A percentile compares a stretch with the other conserved stretches of the same genome.
These are phyloP conservation scores for Pyrus communis DNA, from an alignment of 306 rosid genomes.

Conservation along the genomic window DNA sequence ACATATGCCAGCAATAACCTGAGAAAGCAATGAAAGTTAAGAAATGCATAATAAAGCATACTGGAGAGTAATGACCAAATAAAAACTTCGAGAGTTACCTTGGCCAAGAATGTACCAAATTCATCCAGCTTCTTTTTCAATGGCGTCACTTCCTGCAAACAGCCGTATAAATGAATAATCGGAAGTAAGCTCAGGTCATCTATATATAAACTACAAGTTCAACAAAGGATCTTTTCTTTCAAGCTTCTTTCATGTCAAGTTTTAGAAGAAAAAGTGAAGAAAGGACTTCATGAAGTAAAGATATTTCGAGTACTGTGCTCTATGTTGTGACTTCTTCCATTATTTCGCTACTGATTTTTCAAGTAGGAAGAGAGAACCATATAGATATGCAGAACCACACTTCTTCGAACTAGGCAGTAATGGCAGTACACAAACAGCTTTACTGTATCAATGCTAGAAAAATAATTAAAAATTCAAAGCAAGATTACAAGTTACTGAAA, in stretches of 20 bases:
- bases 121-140: constrained; percentile 95
- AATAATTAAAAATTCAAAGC: background rate
- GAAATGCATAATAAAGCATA: background rate
- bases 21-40: constrained; percentile 16
- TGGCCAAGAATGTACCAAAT: constrained; percentile 92
- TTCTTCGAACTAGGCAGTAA: background rate
- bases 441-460: background rate
- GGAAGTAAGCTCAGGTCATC: constrained; percentile 2
- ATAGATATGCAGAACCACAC: background rate
- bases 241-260: background rate
- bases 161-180: constrained; percentile 15
- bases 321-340: background rate
- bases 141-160: constrained; percentile 86
- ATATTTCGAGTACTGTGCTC: background rate
- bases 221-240: background rate
- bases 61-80: background rate
- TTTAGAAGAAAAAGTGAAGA: background rate
- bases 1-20: constrained; percentile 99
- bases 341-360: background rate
- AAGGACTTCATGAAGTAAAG: background rate
- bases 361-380: background rate
- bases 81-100: constrained; percentile 44
- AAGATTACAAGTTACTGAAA: background rate
- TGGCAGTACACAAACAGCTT: background rate
- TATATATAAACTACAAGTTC: constrained; percentile 6